Evolutionary conservation across 2,329 filamentous ascomycete species (phyloP), one percentile per base, ranked within the genome.

Genomic region (Penicillium sp.): DNA sequence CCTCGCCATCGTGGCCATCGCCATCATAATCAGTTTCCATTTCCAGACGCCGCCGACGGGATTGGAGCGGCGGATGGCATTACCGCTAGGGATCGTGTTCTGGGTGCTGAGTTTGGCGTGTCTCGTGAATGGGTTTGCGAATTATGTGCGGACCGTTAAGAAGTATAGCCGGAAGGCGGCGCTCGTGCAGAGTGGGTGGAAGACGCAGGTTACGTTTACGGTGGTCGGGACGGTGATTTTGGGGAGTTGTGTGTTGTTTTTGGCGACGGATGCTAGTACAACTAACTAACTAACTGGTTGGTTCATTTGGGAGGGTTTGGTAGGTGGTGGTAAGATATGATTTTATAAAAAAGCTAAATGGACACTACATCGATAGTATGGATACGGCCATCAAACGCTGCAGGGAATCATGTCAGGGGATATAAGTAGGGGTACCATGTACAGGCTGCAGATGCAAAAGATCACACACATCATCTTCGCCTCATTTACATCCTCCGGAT

Each of bases 1-100:
- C 73, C 90, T 97, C 79, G 83, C 88, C 56, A 77, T 98, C 45
- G 88, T 97, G 8, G 82, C 87, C 26, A 80, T 95, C 29, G 91
- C 93, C 44, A 95, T 98, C 58, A 83, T 95, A 9, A 77, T 96
- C 44, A 95, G 88, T 13, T 98, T 98, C 68, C 91, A 98, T 64
- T 77, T 98, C 43, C 90, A 89, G 63, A 75, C 75, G 17, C 71
- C 83, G 60, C 87, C 93, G 0, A 80, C 82, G 0, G 64, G 73
- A 0, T 67, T 88, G 13, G 93, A 98, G 72, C 75, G 81, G 52
- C 80, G 78, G 38, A 83, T 96, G 69, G 85, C 93, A 0, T 77
- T 85, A 53, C 93, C 93, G 0, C 79, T 98, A 2, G 93, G 93
- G 0, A 76, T 88, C 40, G 72, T 95, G 22, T 98, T 98, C 70